These are phyloP conservation scores for Daucus carota DNA, from an alignment of 129 eudicot genomes.

Conservation along the genomic window DNA sequence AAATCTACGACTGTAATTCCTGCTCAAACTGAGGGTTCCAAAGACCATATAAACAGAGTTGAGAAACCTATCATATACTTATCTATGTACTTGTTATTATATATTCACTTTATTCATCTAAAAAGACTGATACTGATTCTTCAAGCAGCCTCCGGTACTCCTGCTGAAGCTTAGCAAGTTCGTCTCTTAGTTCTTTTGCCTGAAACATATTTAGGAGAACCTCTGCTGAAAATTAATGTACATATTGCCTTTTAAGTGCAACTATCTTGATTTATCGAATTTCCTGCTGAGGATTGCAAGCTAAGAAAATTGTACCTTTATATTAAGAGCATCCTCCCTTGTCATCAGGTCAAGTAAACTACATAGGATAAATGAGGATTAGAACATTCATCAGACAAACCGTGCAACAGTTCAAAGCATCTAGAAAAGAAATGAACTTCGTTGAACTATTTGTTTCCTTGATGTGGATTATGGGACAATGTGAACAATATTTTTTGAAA, in stretches of 20 bases:
- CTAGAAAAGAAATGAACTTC: neutral
- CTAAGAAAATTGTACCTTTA: slow-evolving; percentile 16
- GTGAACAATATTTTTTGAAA: neutral
- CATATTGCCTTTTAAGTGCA: neutral
- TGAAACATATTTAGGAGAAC: slow-evolving; percentile 8
- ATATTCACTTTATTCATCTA: neutral
- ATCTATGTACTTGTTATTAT: neutral
- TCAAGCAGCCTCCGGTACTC: slow-evolving; percentile 16
- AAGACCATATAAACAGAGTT: neutral
- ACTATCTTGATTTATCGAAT: neutral
- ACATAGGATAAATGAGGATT: neutral
- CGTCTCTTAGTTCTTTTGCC: slow-evolving; percentile 13
- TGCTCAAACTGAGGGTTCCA: neutral
- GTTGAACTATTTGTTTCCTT: neutral
- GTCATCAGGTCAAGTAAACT: slow-evolving; percentile 7
- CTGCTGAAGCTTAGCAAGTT: slow-evolving; percentile 3
- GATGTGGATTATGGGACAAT: neutral
- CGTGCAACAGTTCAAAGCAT: neutral
- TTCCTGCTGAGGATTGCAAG: neutral
- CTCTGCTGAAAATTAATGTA: neutral
- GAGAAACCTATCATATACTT: neutral
- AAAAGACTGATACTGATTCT: slow-evolving; percentile 6
- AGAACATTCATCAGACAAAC: neutral
- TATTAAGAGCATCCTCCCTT: slow-evolving; percentile 18
- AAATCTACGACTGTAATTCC: neutral